Evolutionary conservation across 106 monocot genomes (phyloP).

Genomic region (Hemerocallis citrina): DNA sequence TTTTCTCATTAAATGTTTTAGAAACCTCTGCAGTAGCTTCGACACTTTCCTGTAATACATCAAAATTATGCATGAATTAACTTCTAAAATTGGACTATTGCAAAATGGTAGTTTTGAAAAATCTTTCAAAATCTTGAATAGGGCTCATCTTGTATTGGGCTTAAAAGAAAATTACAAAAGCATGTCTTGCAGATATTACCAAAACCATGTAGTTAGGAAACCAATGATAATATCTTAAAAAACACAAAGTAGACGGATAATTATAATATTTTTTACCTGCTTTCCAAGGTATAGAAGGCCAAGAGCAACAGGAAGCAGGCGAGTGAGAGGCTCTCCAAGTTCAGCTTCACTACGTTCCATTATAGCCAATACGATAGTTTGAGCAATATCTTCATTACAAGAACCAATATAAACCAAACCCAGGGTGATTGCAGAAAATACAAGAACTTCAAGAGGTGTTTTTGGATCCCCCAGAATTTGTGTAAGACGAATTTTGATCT

Average conservation of each 20-base stretch:
- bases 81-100: no score
- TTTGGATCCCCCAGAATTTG: conserved; percentile 57
- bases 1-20: conserved; percentile 94
- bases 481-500: conserved; percentile 56
- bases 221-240: no score
- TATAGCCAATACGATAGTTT: conserved; percentile 75
- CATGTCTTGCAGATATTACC: no score
- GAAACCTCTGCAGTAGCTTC: conserved; percentile 95
- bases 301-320: conserved; percentile 96
- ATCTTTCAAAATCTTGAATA: no score
- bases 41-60: conserved; percentile 66
- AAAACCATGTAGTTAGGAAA: no score
- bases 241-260: no score
- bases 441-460: conserved; percentile 81
- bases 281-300: conserved; percentile 97
- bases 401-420: conserved; percentile 91
- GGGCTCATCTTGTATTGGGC: no score
- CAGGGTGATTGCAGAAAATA: conserved; percentile 76
- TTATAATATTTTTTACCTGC: conserved; percentile 55
- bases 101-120: no score
- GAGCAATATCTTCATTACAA: conserved; percentile 93
- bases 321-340: conserved; percentile 66
- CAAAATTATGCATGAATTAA: no score
- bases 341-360: conserved; percentile 93
- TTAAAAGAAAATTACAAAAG: no score